Evolutionary conservation across 108 stramenopile species (phyloP).

Genomic region (Halocafeteria seosinensis): DNA sequence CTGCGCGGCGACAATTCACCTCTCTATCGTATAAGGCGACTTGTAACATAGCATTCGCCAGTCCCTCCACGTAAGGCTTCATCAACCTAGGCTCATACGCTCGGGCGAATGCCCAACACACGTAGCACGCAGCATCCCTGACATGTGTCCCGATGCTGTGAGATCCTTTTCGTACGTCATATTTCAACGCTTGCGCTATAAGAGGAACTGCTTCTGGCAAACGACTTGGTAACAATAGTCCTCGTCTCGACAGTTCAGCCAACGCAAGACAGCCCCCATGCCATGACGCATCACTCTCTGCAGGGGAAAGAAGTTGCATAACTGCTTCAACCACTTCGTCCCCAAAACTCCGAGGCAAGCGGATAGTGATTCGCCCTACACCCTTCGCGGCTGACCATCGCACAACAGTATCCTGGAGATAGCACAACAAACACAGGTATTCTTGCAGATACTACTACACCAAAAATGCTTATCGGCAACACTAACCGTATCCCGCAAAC

Average conservation of each 20-base stretch:
- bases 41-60: conserved; percentile 56
- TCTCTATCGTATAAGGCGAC: conserved; percentile 88
- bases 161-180: conserved; percentile 66
- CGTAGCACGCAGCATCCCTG: conserved; percentile 90
- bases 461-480: no score
- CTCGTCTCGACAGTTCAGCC: conserved; percentile 84
- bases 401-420: conserved; percentile 80
- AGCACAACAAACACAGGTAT: no score
- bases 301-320: conserved; percentile 44
- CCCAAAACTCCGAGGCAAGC: conserved; percentile 63
- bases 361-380: conserved; percentile 74
- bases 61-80: conserved; percentile 42
- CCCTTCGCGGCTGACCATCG: conserved; percentile 97
- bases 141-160: conserved; percentile 84
- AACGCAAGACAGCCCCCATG: conserved; percentile 87
- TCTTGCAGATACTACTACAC: no score
- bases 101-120: conserved; percentile 92
- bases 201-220: conserved; percentile 60
- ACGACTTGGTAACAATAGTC: conserved; percentile 66
- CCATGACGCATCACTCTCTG: conserved; percentile 59
- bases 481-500: conserved; percentile 57
- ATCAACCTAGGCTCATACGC: conserved; percentile 69
- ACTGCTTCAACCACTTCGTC: conserved; percentile 88
- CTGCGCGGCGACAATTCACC: conserved; percentile 87
- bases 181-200: conserved; percentile 53